Conservation (phyloP, 495 filamentous ascomycete genomes). For the Usnea hakonensis region DNA sequence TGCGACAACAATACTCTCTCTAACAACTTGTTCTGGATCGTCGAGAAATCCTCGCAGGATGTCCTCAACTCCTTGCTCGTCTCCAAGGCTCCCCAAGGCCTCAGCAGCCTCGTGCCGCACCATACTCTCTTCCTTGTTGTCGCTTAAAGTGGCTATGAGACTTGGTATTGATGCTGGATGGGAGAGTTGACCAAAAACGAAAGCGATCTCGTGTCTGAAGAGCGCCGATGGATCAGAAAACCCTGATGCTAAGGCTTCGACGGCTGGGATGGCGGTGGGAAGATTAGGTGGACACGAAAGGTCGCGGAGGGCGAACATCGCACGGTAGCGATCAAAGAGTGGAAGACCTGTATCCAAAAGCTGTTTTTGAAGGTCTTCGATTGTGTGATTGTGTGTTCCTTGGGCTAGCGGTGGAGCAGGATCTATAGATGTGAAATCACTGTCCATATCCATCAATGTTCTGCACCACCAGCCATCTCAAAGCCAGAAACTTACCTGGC, state of each 20-base stretch:
- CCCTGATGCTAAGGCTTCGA: slow-evolving; percentile 78
- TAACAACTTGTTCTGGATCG: slow-evolving; percentile 85
- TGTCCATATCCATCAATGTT: slow-evolving; percentile 29
- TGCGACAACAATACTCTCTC: slow-evolving; percentile 90
- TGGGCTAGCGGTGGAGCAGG: slow-evolving; percentile 82
- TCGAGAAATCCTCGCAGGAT: slow-evolving; percentile 75
- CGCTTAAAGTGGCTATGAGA: slow-evolving; percentile 66
- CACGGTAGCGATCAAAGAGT: slow-evolving; percentile 88
- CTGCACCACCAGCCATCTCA: slow-evolving; percentile 19
- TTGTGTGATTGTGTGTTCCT: slow-evolving; percentile 46
- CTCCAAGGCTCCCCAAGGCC: slow-evolving; percentile 90
- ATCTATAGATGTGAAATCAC: slow-evolving; percentile 92
- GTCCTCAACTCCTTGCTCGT: slow-evolving; percentile 86
- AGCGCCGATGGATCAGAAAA: slow-evolving; percentile 81
- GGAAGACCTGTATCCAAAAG: slow-evolving; percentile 71
- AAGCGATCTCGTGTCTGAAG: slow-evolving; percentile 97
- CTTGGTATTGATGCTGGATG: slow-evolving; percentile 94
- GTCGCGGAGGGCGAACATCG: slow-evolving; percentile 95
- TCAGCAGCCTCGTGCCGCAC: slow-evolving; percentile 97
- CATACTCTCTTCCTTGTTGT: slow-evolving; percentile 82
- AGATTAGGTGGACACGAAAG: slow-evolving; percentile 86
- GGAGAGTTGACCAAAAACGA: slow-evolving; percentile 93
- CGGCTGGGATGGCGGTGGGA: slow-evolving; percentile 73
- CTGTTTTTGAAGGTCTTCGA: slow-evolving; percentile 64
- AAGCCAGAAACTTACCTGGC: slow-evolving; percentile 51